Percentiles rank a stretch among this genome's conserved stretches.
These are phyloP conservation scores for Gossypium rotundifolium DNA, from an alignment of 345 rosid species.

Conservation along the genomic window DNA sequence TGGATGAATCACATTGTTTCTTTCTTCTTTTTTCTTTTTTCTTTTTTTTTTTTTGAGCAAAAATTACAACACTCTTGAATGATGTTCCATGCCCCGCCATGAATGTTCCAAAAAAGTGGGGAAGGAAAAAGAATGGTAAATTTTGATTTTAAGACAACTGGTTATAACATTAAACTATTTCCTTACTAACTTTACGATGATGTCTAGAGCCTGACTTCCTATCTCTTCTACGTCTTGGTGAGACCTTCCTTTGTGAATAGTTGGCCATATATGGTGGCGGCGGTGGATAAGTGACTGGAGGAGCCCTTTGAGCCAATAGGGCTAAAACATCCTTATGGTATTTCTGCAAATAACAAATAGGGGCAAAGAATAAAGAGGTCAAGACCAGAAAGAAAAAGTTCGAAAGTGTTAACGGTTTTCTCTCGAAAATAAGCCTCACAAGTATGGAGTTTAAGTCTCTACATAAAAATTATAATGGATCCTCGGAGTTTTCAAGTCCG, in stretches of 20 bases:
- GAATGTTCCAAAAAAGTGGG: not conserved
- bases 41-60: slow-evolving; percentile 11
- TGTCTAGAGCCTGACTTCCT: slow-evolving; percentile 62
- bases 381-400: not conserved
- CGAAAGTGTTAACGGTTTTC: no score
- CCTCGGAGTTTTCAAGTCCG: not conserved
- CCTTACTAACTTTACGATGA: slow-evolving; percentile 54
- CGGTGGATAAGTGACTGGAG: slow-evolving; percentile 24
- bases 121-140: slow-evolving; percentile 3
- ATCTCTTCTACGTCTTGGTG: slow-evolving; percentile 50
- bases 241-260: slow-evolving; percentile 30
- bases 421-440: no score
- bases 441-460: no score
- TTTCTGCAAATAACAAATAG: slow-evolving; percentile 42
- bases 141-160: slow-evolving; percentile 11
- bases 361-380: not conserved
- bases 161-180: slow-evolving; percentile 20
- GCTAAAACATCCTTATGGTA: slow-evolving; percentile 56
- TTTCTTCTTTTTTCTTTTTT: slow-evolving; percentile 8
- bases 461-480: no score
- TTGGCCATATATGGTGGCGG: slow-evolving; percentile 29
- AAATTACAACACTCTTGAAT: slow-evolving; percentile 21
- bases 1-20: not conserved
- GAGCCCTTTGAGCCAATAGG: slow-evolving; percentile 38
- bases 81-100: slow-evolving; percentile 18